These are phyloP conservation scores for Papiliotrema terrestris DNA, from an alignment of 1,284 basidiomycete species.

Conservation along the genomic window DNA sequence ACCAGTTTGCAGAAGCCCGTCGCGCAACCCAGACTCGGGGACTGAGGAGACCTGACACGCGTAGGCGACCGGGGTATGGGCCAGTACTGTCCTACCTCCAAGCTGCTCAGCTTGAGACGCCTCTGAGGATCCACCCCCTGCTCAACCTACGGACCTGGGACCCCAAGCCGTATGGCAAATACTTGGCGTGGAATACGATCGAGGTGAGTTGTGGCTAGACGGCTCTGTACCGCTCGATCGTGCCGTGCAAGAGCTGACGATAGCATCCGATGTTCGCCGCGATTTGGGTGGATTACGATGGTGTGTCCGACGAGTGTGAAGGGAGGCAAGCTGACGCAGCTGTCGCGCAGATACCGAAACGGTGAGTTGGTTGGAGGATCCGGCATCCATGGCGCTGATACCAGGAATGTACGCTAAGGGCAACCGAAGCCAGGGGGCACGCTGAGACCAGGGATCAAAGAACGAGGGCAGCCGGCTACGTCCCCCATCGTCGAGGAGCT, in stretches of 20 bases:
- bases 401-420: conserved; percentile 26
- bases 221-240: background rate
- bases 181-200: conserved; percentile 39
- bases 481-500: conserved; percentile 46
- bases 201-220: conserved; percentile 27
- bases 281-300: conserved; percentile 44
- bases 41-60: background rate
- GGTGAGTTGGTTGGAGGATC: conserved; percentile 11
- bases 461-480: conserved; percentile 46
- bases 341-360: conserved; percentile 32
- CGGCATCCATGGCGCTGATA: background rate
- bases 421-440: background rate
- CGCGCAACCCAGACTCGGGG: background rate
- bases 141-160: conserved; percentile 43
- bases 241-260: conserved; percentile 2
- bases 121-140: conserved; percentile 42
- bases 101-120: conserved; percentile 40
- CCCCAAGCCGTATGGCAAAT: conserved; percentile 40
- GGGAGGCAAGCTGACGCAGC: background rate
- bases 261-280: conserved; percentile 46
- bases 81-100: conserved; percentile 44
- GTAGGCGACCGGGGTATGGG: conserved; percentile 44
- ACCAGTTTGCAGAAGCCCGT: too few relatives aligned
- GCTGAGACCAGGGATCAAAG: conserved; percentile 40
- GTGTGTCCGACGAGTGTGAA: conserved; percentile 2